Evolutionary conservation across 768 basidiomycete species (phyloP).

Genomic region (Mycena amicta): DNA sequence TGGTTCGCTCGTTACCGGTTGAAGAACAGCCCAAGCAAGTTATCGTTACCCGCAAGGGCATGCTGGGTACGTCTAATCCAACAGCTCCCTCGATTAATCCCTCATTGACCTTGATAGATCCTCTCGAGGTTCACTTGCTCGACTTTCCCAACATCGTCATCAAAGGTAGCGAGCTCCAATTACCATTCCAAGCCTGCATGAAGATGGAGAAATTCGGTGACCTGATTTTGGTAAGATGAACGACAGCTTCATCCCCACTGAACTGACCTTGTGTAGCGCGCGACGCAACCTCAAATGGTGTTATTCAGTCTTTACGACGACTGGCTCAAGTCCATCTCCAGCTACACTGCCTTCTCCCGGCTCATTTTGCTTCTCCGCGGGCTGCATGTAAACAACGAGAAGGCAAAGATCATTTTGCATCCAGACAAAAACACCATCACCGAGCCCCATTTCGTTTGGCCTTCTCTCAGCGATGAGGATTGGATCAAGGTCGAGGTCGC

Average conservation of each 20-base stretch:
- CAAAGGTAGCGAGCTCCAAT: constrained; percentile 96
- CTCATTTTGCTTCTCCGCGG: constrained; percentile 96
- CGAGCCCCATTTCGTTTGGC: constrained; percentile 98
- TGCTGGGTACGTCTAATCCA: constrained; percentile 70
- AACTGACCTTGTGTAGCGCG: constrained; percentile 54
- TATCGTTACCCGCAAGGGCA: constrained; percentile 99
- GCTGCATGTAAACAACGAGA: constrained; percentile 98
- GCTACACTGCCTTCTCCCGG: constrained; percentile 98
- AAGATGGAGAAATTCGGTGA: constrained; percentile 99
- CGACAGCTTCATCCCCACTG: not conserved
- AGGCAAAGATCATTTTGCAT: constrained; percentile 97
- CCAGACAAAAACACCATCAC: constrained; percentile 97
- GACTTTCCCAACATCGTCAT: constrained; percentile 99
- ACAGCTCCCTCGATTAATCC: not conserved
- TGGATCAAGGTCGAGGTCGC: constrained; percentile 99
- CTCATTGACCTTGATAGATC: constrained; percentile 50
- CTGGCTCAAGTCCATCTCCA: constrained; percentile 98
- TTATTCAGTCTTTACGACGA: constrained; percentile 98
- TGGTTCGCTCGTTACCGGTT: constrained; percentile 97
- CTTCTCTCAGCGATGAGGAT: constrained; percentile 87
- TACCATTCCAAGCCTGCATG: constrained; percentile 99
- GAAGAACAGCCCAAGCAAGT: constrained; percentile 99
- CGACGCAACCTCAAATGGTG: constrained; percentile 99
- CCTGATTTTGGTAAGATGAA: constrained; percentile 70
- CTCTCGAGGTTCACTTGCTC: constrained; percentile 95